A percentile compares a stretch with the other conserved stretches of the same genome.
Evolutionary conservation across 2,329 filamentous ascomycete species (phyloP).

Genomic region (Fusarium sp.): DNA sequence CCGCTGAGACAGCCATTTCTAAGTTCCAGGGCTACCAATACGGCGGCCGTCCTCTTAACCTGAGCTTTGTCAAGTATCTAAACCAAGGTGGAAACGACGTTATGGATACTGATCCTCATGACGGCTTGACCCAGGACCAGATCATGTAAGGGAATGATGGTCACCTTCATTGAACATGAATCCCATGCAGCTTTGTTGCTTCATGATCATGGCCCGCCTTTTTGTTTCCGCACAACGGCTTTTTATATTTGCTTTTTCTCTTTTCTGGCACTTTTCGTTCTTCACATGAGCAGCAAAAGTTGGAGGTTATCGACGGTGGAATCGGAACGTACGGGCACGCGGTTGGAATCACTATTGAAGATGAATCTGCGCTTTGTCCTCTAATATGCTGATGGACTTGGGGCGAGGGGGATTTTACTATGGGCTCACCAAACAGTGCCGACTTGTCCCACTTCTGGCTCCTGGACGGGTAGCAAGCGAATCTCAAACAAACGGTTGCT

Average conservation of each 20-base stretch:
- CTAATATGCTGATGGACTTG: constrained; percentile 41
- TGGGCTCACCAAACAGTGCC: constrained; percentile 37
- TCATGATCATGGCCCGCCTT: constrained; percentile 22
- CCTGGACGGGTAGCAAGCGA: constrained; percentile 35
- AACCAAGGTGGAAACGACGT: constrained; percentile 75
- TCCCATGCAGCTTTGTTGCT: constrained; percentile 14
- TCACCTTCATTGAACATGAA: constrained; percentile 28
- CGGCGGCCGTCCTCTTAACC: constrained; percentile 90
- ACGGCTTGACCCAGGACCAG: constrained; percentile 92
- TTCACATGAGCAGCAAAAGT: constrained; percentile 46
- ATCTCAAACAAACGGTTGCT: constrained; percentile 39
- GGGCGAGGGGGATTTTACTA: constrained; percentile 34
- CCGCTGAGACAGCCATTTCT: constrained; percentile 91
- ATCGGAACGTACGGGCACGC: constrained; percentile 39
- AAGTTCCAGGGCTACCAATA: constrained; percentile 99
- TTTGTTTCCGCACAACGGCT: constrained; percentile 22
- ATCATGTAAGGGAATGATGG: constrained; percentile 78
- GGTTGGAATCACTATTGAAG: constrained; percentile 39
- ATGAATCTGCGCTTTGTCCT: constrained; percentile 41
- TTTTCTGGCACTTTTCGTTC: constrained; percentile 40
- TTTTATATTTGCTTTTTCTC: constrained; percentile 42
- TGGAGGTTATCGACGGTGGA: constrained; percentile 43
- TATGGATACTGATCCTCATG: constrained; percentile 86
- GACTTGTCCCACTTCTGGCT: constrained; percentile 29
- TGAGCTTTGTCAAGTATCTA: constrained; percentile 94